Conservation (phyloP, 2,329 filamentous ascomycete genomes). For the Didymella keratinophila region DNA sequence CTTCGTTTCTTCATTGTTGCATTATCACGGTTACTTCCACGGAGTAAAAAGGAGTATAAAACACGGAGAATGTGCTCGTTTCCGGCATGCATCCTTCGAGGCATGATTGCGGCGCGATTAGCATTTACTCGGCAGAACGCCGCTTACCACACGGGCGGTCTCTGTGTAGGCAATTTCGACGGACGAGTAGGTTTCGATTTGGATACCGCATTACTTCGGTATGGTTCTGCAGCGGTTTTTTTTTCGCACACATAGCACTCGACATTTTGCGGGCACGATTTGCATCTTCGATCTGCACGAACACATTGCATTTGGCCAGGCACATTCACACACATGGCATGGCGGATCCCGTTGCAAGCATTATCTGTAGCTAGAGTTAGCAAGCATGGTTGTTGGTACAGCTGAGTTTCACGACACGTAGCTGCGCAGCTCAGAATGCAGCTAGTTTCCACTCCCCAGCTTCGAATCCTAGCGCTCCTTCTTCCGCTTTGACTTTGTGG, state of each 20-base stretch:
- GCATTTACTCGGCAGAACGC: constrained; percentile 30
- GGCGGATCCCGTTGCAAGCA: constrained; percentile 26
- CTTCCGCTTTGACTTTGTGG: constrained; percentile 12
- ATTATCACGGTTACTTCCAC: constrained; percentile 16
- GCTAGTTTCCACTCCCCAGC: constrained; percentile 24
- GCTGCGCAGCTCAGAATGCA: constrained; percentile 27
- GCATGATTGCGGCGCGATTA: constrained; percentile 18
- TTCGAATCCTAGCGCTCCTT: constrained; percentile 12
- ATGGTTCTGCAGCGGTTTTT: constrained; percentile 13
- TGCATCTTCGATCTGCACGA: constrained; percentile 9
- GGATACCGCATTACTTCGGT: constrained; percentile 20
- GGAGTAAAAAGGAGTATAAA: constrained; percentile 16
- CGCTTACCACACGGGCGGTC: constrained; percentile 25
- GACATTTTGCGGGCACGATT: constrained; percentile 3
- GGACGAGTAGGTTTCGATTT: constrained; percentile 16
- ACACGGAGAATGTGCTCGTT: constrained; percentile 5
- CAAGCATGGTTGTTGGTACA: constrained; percentile 12
- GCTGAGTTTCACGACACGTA: constrained; percentile 38
- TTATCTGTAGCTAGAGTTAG: constrained; percentile 18
- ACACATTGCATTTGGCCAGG: constrained; percentile 29
- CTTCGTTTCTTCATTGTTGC: constrained; percentile 18
- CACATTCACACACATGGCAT: constrained; percentile 36
- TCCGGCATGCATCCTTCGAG: constrained; percentile 10
- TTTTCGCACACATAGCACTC: constrained; percentile 21
- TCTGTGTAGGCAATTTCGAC: constrained; percentile 15